Conservation (phyloP, 805 yeast genomes). For the Alloascoidea africana region DNA sequence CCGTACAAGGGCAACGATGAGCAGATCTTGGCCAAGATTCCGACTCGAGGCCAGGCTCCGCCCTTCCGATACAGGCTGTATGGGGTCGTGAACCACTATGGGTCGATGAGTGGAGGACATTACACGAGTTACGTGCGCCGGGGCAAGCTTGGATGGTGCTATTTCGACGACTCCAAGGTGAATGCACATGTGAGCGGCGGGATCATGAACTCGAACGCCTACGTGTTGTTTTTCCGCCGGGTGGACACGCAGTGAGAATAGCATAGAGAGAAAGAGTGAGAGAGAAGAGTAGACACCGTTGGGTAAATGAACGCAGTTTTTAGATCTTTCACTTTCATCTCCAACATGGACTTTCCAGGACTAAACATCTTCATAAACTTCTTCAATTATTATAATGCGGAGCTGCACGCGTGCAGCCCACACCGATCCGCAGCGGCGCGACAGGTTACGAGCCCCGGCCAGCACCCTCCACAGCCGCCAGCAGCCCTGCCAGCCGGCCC, state of each 20-base stretch:
- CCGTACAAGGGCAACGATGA: conserved; percentile 25
- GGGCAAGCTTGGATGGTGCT: conserved; percentile 54
- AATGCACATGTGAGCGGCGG: conserved; percentile 28
- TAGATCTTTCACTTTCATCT: conserved; percentile 1
- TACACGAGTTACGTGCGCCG: conserved; percentile 73
- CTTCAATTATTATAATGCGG: not conserved
- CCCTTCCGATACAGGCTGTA: conserved; percentile 68
- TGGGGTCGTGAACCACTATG: conserved; percentile 77
- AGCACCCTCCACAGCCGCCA: conserved; percentile 37
- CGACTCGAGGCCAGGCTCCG: conserved; percentile 64
- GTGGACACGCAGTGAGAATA: conserved; percentile 8
- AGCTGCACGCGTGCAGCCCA: not conserved
- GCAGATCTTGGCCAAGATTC: conserved; percentile 26
- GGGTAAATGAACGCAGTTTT: no score
- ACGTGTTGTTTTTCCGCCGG: conserved; percentile 65
- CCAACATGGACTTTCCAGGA: no score
- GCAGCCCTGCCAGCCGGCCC: conserved; percentile 33
- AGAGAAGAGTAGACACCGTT: no score
- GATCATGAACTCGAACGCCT: conserved; percentile 48
- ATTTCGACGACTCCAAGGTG: conserved; percentile 70
- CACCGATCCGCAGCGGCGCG: not conserved
- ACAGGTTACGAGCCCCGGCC: not conserved
- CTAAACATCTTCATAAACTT: not conserved
- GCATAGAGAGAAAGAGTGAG: conserved; percentile 2
- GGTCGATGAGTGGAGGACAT: conserved; percentile 76